Evolutionary conservation across 352 stramenopile genomes (phyloP).

Genomic region (Pythium brachiatum): DNA sequence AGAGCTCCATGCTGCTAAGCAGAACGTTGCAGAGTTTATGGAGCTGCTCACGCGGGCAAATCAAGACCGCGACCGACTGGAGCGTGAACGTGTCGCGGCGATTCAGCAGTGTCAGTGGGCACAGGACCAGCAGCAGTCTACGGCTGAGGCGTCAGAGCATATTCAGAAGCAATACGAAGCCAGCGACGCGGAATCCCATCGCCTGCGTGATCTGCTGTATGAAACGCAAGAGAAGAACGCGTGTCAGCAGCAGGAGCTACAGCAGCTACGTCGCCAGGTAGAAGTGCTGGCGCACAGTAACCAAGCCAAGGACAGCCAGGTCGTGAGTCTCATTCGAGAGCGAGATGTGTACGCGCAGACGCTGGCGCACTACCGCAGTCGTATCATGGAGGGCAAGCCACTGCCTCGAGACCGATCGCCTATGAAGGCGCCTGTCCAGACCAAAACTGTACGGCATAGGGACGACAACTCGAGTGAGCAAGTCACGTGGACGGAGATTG

Average conservation of each 20-base stretch:
- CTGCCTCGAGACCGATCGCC: neutral
- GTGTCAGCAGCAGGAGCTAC: constrained; percentile 5
- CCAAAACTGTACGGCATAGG: too few species aligned
- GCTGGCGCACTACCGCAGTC: constrained; percentile 14
- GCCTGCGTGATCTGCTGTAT: constrained; percentile 18
- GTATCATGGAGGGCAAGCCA: constrained; percentile 4
- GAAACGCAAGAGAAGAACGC: constrained; percentile 15
- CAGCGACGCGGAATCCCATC: constrained; percentile 2
- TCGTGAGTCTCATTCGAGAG: constrained; percentile 14
- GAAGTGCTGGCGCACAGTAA: constrained; percentile 5
- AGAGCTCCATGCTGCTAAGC: constrained; percentile 12
- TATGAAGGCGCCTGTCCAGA: too few species aligned
- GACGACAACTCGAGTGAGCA: neutral
- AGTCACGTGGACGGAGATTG: constrained; percentile 6
- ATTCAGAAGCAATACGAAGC: neutral
- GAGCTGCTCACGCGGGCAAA: constrained; percentile 9
- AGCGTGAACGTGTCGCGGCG: neutral
- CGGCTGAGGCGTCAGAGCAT: neutral
- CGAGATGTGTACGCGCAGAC: constrained; percentile 15
- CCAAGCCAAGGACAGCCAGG: constrained; percentile 15
- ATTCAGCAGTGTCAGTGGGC: neutral
- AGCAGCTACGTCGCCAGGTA: neutral
- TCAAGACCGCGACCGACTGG: constrained; percentile 3
- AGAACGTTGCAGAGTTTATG: constrained; percentile 18
- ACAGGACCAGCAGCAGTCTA: neutral